Evolutionary conservation across 139 green algal genomes (phyloP), one percentile per base, ranked within the genome.

Genomic region (Chlorella vulgaris): DNA sequence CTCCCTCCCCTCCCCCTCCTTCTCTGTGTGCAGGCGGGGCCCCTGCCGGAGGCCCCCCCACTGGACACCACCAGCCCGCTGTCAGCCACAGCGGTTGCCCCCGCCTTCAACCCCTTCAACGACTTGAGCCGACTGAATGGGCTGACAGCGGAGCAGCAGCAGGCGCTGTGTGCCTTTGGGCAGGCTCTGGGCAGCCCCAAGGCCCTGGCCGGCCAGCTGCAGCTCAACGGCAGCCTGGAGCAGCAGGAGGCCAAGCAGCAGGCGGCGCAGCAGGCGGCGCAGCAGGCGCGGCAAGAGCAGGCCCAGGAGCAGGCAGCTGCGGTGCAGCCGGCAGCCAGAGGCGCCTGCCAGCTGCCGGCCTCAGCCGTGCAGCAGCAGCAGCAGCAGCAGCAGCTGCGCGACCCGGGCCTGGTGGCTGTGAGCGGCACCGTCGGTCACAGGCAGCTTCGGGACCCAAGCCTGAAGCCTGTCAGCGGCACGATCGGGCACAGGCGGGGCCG

Each of bases 391-490:
- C 60, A 38, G 47, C 47, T 55, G 47, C 47, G 47, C 47, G 47
- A 55, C 47, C 47, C 68, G 29, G 68, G 29, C 8, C 18, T 36
- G 33, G 29, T 24, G 63, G 10, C 66, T 55, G 38, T 69, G 7
- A 40, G 26, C 4, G 62, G 62, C 29, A 69, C 29, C 18, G 6
- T 69, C 28, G 62, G 62, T 4, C 62, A 69, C 26, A 24, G 74
- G 19, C 50, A 68, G 51, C 73, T 76, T 35, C 62, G 40, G 10
- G 58, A 73, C 74, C 74, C 74, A 38, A 73, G 39, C 74, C 63
- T 82, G 40, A 31, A 82, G 76, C 60, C 43, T 47, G 66, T 74
- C 62, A 82, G 76, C 63, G 78, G 78, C 66, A 68, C 43, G 26
- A 71, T 71, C 6, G 50, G 50, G 33, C 66, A 68, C 22, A 35